A percentile compares a stretch with the other conserved stretches of the same genome.
phyloP scores from a whole-genome alignment of 176 grass and related monocot species.

The Oryza rufipogon region DNA sequence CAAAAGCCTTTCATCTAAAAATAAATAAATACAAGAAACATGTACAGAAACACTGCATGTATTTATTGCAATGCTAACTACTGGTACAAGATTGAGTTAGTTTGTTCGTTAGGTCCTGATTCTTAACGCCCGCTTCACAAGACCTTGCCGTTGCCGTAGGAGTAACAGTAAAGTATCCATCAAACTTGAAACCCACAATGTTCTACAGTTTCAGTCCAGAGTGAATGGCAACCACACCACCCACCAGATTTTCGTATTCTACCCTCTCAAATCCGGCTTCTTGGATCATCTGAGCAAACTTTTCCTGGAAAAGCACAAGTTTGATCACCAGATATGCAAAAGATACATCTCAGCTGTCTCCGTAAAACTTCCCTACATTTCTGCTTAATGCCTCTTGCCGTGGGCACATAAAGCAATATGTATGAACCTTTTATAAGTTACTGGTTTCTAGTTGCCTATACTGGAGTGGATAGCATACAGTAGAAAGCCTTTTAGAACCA shows the following conservation, averaged over 20 bases:
- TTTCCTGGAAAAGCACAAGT: constrained; percentile 53
- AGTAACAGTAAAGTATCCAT: not conserved
- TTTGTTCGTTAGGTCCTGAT: not conserved
- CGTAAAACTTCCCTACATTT: not conserved
- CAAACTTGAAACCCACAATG: not conserved
- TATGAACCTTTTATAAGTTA: not conserved
- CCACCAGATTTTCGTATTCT: constrained; percentile 93
- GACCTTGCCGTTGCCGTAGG: not conserved
- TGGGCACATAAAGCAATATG: not conserved
- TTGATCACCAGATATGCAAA: constrained; percentile 24
- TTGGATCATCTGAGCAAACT: constrained; percentile 87
- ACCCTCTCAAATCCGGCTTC: constrained; percentile 88
- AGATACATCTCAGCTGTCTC: not conserved
- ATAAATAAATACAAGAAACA: not conserved
- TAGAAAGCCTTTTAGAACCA: constrained; percentile 10
- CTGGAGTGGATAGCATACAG: not conserved
- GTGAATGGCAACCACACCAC: constrained; percentile 92
- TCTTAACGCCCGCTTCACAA: not conserved
- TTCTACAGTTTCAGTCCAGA: constrained; percentile 87
- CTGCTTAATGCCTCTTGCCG: not conserved
- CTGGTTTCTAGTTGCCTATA: not conserved
- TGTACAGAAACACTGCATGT: not conserved
- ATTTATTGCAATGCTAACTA: no score
- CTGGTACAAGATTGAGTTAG: not conserved
- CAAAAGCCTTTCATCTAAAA: no score